Percentiles rank a stretch among this genome's conserved stretches.
These are phyloP conservation scores for Neurospora sp. DNA, from an alignment of 2,329 filamentous ascomycete genomes.

Conservation along the genomic window DNA sequence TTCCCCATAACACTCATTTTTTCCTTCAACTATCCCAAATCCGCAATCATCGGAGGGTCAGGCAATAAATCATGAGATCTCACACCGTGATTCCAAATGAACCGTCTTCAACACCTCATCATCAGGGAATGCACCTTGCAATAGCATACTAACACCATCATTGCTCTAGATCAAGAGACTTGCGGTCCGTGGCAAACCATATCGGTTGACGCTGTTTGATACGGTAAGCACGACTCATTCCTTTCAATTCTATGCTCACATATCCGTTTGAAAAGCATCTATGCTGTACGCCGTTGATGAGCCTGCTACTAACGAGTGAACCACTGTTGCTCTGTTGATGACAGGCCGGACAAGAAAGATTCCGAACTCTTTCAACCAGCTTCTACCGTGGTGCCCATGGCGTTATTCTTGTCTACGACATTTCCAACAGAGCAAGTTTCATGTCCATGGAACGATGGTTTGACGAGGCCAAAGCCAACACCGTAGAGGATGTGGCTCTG, in stretches of 20 bases:
- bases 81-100: not conserved
- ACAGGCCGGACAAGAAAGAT: constrained; percentile 36
- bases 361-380: constrained; percentile 39
- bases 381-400: constrained; percentile 41
- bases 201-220: constrained; percentile 43
- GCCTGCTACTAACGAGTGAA: not conserved
- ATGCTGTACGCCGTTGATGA: not conserved
- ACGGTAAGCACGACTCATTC: constrained; percentile 25
- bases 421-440: constrained; percentile 39
- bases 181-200: constrained; percentile 39
- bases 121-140: not conserved
- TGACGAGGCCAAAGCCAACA: constrained; percentile 41
- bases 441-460: constrained; percentile 43
- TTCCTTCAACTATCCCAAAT: not conserved
- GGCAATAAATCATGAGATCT: not conserved
- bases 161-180: constrained; percentile 38
- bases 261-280: not conserved
- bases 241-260: not conserved
- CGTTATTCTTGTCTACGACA: constrained; percentile 40
- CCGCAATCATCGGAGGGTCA: not conserved
- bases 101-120: not conserved
- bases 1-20: not conserved
- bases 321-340: not conserved
- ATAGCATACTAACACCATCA: not conserved
- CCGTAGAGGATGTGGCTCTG: constrained; percentile 36